phyloP scores from a whole-genome alignment of 345 rosid species.

The Murraya koenigii region DNA sequence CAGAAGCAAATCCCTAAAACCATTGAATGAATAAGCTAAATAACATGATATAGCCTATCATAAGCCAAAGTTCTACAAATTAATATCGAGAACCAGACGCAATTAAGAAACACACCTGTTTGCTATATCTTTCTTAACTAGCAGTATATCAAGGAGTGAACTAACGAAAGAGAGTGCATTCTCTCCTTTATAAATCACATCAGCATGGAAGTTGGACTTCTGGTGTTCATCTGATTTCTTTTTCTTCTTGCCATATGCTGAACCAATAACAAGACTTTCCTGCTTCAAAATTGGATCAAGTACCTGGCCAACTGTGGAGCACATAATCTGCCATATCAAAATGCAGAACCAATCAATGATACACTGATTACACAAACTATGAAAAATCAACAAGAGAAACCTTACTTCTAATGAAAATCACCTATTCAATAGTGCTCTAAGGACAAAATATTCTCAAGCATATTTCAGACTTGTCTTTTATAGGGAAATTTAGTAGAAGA shows the following conservation, averaged over 20 bases:
- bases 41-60: conserved; percentile 12
- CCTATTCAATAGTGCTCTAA: neutral
- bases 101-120: conserved; percentile 54
- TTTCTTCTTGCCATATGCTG: conserved; percentile 52
- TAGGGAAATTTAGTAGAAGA: neutral
- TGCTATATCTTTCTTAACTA: conserved; percentile 68
- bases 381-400: conserved; percentile 13
- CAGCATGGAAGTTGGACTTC: conserved; percentile 27
- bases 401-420: neutral
- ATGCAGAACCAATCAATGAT: neutral
- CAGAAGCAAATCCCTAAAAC: conserved; percentile 62
- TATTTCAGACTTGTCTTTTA: neutral
- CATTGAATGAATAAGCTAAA: conserved; percentile 5
- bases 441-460: neutral
- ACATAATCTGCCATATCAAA: conserved; percentile 58
- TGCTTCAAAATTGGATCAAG: conserved; percentile 45
- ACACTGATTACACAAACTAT: neutral
- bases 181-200: conserved; percentile 39
- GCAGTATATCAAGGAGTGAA: conserved; percentile 74
- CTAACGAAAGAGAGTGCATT: conserved; percentile 46
- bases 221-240: conserved; percentile 34
- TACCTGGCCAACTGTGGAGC: conserved; percentile 51
- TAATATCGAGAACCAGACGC: conserved; percentile 3
- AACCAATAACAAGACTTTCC: conserved; percentile 32
- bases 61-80: neutral